phyloP scores from a whole-genome alignment of 148 eudicot species.

The Nepenthes gracilis region DNA sequence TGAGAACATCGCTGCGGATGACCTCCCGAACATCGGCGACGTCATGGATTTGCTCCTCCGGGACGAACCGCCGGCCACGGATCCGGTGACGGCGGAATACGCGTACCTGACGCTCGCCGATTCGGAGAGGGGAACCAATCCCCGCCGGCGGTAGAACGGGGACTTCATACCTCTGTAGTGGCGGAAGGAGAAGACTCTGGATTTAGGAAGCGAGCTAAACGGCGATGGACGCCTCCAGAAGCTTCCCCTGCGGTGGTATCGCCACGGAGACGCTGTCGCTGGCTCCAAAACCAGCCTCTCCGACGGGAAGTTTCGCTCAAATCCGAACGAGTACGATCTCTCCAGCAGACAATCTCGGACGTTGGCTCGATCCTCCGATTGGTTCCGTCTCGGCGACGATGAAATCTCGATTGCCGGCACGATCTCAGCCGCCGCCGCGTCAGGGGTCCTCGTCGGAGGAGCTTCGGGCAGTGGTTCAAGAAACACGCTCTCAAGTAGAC shows the following conservation, averaged over 20 bases:
- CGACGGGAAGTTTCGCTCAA: slow-evolving; percentile 60
- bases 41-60: slow-evolving; percentile 43
- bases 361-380: slow-evolving; percentile 30
- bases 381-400: slow-evolving; percentile 16
- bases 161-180: slow-evolving; percentile 58
- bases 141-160: slow-evolving; percentile 52
- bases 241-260: slow-evolving; percentile 33
- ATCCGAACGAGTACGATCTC: slow-evolving; percentile 83
- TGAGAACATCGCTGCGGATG: slow-evolving; percentile 27
- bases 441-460: slow-evolving; percentile 11
- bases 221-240: slow-evolving; percentile 74
- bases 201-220: slow-evolving; percentile 39
- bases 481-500: slow-evolving; percentile 31
- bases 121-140: slow-evolving; percentile 48
- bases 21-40: slow-evolving; percentile 56
- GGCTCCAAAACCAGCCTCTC: slow-evolving; percentile 50
- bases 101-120: slow-evolving; percentile 31
- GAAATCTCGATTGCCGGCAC: slow-evolving; percentile 15
- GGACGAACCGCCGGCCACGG: slow-evolving; percentile 34
- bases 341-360: slow-evolving; percentile 43
- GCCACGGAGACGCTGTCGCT: slow-evolving; percentile 62
- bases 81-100: slow-evolving; percentile 5
- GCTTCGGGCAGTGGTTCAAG: slow-evolving; percentile 34
- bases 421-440: slow-evolving; percentile 8
- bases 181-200: slow-evolving; percentile 61